phyloP scores from a whole-genome alignment of 1,139 yeast genomes.

The Sugiyamaella pinicola region DNA sequence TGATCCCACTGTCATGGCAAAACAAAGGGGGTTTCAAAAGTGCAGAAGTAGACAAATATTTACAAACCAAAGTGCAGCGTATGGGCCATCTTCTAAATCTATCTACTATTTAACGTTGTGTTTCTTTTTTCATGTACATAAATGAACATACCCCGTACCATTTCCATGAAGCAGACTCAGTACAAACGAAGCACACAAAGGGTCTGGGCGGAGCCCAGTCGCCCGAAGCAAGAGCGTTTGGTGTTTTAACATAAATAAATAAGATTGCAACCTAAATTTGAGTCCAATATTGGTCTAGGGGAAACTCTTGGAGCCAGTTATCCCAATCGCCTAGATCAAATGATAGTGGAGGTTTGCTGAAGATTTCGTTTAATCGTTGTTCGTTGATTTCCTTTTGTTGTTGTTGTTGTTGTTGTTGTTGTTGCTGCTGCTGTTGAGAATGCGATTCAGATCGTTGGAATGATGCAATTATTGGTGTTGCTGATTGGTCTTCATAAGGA shows the following conservation, averaged over 20 bases:
- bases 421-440: not conserved
- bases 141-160: no score
- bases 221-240: no score
- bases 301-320: constrained; percentile 25
- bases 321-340: constrained; percentile 29
- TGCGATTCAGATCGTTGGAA: not conserved
- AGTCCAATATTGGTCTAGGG: constrained; percentile 18
- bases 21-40: constrained; percentile 71
- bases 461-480: constrained; percentile 2
- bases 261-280: constrained; percentile 2
- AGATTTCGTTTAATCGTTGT: constrained; percentile 11
- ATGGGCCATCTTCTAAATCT: constrained; percentile 83
- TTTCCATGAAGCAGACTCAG: no score
- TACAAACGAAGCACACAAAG: no score
- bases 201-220: no score
- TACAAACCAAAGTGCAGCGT: constrained; percentile 89
- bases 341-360: constrained; percentile 22
- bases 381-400: constrained; percentile 1
- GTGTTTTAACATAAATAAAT: not conserved
- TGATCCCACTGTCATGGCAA: constrained; percentile 95
- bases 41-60: constrained; percentile 86
- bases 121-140: not conserved
- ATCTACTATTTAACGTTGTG: constrained; percentile 4
- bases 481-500: constrained; percentile 21
- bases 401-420: not conserved